Percentiles rank a stretch among this genome's conserved stretches.
Conservation (phyloP, 805 yeast genomes). For the Soucietia sequanensis region DNA sequence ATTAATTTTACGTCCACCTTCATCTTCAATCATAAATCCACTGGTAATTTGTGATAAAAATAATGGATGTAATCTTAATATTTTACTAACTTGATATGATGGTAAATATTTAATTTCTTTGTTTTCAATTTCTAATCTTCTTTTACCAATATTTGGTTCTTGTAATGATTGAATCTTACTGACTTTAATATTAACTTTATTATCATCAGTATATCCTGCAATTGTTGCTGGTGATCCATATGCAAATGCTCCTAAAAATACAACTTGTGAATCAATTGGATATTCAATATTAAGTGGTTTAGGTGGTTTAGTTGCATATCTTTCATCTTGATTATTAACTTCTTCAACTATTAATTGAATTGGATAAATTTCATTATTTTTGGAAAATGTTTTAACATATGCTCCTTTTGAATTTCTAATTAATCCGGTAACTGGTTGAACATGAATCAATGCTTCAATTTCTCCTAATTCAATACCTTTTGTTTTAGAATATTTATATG, state of each 20-base stretch:
- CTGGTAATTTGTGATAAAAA: conserved; percentile 80
- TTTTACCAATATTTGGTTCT: conserved; percentile 68
- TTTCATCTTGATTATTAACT: conserved; percentile 68
- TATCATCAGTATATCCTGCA: conserved; percentile 52
- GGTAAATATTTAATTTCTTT: conserved; percentile 59
- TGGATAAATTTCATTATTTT: conserved; percentile 60
- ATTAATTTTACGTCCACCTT: conserved; percentile 50
- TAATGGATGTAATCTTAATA: conserved; percentile 55
- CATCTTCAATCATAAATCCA: conserved; percentile 57
- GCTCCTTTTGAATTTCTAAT: conserved; percentile 71
- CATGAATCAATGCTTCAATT: conserved; percentile 61
- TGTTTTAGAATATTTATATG: conserved; percentile 43
- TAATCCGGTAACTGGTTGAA: conserved; percentile 76
- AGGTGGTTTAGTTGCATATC: conserved; percentile 73
- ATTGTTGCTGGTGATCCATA: conserved; percentile 79
- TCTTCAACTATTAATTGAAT: conserved; percentile 74
- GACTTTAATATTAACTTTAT: conserved; percentile 50
- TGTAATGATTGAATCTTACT: conserved; percentile 34
- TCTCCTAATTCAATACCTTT: conserved; percentile 63
- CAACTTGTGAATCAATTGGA: conserved; percentile 68
- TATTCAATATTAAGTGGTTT: conserved; percentile 78
- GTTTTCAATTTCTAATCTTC: conserved; percentile 57
- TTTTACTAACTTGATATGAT: conserved; percentile 61
- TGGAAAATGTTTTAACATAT: conserved; percentile 66
- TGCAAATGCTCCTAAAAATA: conserved; percentile 82